Conservation (phyloP, 75 land plant genomes). For the Selaginella moellendorffii region DNA sequence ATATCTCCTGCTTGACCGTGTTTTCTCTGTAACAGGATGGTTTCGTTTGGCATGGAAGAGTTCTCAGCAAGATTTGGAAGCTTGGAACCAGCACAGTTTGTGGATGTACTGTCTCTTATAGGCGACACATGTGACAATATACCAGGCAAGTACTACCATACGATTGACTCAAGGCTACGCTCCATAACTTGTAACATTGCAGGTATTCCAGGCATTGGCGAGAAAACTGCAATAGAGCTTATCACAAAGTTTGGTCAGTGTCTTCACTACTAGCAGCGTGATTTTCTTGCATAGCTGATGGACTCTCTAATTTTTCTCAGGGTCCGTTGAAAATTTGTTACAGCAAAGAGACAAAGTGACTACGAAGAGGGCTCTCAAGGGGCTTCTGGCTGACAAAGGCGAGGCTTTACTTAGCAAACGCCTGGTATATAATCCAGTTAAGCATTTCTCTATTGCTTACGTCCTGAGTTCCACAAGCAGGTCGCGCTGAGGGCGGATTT, state of each 20-base stretch:
- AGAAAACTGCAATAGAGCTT: conserved; percentile 47
- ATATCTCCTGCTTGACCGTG: too few relatives aligned
- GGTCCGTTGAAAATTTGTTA: conserved; percentile 19
- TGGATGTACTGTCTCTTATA: conserved; percentile 56
- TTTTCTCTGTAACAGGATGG: conserved; percentile 33
- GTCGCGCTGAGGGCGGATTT: conserved; percentile 46
- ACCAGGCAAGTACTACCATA: conserved; percentile 49
- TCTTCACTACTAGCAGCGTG: background rate
- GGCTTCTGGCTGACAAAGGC: conserved; percentile 16
- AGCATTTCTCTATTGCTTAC: background rate
- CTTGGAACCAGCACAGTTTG: conserved; percentile 60
- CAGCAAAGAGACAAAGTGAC: conserved; percentile 8
- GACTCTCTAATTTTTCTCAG: background rate
- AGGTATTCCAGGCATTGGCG: conserved; percentile 80
- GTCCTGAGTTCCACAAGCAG: conserved; percentile 18
- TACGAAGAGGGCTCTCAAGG: conserved; percentile 11
- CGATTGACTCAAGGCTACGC: background rate
- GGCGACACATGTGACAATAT: conserved; percentile 75
- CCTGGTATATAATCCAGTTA: conserved; percentile 3
- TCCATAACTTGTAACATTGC: conserved; percentile 7
- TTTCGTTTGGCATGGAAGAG: conserved; percentile 81
- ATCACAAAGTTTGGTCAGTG: conserved; percentile 56
- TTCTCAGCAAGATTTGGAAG: conserved; percentile 53
- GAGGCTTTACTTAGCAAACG: conserved; percentile 15
- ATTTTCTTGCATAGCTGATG: background rate